Percentiles rank a stretch among this genome's conserved stretches.
Conservation (phyloP, 352 stramenopile genomes). For the Globisporangium abappressorium region DNA sequence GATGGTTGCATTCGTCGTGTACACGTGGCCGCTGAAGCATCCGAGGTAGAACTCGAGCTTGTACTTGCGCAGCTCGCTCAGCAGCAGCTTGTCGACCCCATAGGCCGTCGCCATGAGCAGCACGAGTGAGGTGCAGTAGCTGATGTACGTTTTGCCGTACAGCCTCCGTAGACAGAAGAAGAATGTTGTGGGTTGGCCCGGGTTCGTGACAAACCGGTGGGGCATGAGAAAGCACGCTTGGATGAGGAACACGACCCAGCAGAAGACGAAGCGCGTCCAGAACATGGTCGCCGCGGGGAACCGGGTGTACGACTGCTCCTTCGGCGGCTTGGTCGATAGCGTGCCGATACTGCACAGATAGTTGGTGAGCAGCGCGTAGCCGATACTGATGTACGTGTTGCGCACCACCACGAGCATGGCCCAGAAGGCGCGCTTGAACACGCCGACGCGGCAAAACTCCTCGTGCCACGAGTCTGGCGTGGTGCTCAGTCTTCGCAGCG, state of each 20-base stretch:
- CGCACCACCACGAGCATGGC: not conserved
- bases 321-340: not conserved
- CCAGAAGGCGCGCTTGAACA: conserved; percentile 4
- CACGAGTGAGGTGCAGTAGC: not conserved
- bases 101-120: not conserved
- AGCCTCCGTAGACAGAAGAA: conserved; percentile 5
- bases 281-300: conserved; percentile 3
- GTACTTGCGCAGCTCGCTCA: not conserved
- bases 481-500: not conserved
- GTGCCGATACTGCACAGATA: conserved; percentile 2
- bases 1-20: conserved; percentile 1
- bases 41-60: conserved; percentile 9
- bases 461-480: not conserved
- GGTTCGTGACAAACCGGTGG: not conserved
- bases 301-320: conserved; percentile 3
- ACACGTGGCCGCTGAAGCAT: not conserved
- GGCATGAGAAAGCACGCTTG: conserved; percentile 5
- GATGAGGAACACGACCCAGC: not conserved
- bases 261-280: not conserved
- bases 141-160: not conserved
- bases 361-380: not conserved
- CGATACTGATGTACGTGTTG: not conserved
- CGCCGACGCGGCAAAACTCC: not conserved
- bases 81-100: not conserved
- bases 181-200: not conserved